Evolutionary conservation across 441 rosid genomes (phyloP).

Genomic region (Melastoma candidum): DNA sequence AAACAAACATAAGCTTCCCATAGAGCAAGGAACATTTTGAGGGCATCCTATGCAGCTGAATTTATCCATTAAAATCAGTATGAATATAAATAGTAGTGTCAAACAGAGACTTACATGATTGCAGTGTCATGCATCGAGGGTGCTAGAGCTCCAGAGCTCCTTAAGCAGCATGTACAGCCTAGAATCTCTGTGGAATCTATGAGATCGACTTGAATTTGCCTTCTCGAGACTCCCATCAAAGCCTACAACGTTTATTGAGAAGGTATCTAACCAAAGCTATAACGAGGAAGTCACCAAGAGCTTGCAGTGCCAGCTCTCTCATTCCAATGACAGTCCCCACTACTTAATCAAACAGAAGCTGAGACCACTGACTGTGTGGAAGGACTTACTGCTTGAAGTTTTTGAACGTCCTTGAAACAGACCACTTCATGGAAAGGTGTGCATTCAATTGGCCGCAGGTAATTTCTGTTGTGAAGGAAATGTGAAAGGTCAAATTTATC

Average conservation of each 20-base stretch:
- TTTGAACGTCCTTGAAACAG: conserved; percentile 68
- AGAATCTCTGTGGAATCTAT: conserved; percentile 55
- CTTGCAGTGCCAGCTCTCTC: no score
- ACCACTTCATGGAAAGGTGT: conserved; percentile 58
- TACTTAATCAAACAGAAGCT: not conserved
- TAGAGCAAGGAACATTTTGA: not conserved
- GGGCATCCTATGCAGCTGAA: not conserved
- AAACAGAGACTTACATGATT: conserved; percentile 52
- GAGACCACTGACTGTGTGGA: conserved; percentile 5
- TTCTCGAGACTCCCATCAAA: conserved; percentile 84
- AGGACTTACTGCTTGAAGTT: conserved; percentile 64
- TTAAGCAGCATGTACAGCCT: conserved; percentile 60
- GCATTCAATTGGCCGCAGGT: conserved; percentile 75
- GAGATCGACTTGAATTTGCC: conserved; percentile 85
- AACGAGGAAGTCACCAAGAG: no score
- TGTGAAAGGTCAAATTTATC: not conserved
- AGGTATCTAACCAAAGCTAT: not conserved
- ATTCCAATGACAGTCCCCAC: not conserved
- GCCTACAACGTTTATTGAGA: conserved; percentile 35
- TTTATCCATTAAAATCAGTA: not conserved
- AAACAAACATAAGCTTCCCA: no score
- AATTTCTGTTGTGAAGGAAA: conserved; percentile 33
- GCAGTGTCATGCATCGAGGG: conserved; percentile 87
- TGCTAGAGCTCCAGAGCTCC: conserved; percentile 27
- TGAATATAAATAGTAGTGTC: not conserved